These are phyloP conservation scores for Rhynchospora pubera DNA, from an alignment of 176 grass and related monocot species.

Conservation along the genomic window DNA sequence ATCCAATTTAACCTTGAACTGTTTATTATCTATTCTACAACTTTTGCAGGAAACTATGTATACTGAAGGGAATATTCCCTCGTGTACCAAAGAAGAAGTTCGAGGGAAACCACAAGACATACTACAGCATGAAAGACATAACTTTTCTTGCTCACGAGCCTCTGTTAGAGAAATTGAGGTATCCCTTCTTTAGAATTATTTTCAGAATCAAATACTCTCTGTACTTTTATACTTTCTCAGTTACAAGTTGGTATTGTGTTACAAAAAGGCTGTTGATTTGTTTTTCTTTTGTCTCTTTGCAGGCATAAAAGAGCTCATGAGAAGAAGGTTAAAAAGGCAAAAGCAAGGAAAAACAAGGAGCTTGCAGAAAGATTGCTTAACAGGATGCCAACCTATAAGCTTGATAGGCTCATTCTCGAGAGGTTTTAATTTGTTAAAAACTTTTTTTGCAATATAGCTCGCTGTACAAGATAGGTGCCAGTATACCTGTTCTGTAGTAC, in stretches of 20 bases:
- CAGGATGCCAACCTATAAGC: constrained; percentile 66
- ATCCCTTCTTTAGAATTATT: not conserved
- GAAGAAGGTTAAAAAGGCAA: constrained; percentile 79
- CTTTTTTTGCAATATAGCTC: too few relatives aligned
- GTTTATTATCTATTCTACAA: too few relatives aligned
- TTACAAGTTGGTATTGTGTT: not conserved
- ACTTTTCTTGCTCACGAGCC: constrained; percentile 67
- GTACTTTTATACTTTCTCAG: too few relatives aligned
- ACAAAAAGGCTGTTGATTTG: not conserved
- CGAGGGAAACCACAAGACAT: constrained; percentile 96
- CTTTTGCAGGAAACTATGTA: constrained; percentile 96
- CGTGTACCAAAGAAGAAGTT: constrained; percentile 91
- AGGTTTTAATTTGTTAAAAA: constrained; percentile 28
- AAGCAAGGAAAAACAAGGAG: constrained; percentile 84
- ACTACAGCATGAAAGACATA: constrained; percentile 96
- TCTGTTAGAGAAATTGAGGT: constrained; percentile 80
- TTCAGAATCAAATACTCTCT: not conserved
- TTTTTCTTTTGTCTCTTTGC: constrained; percentile 8
- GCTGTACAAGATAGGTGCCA: too few relatives aligned
- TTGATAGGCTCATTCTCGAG: constrained; percentile 84
- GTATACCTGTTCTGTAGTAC: too few relatives aligned
- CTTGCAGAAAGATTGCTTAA: constrained; percentile 73
- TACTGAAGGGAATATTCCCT: constrained; percentile 87
- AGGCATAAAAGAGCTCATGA: constrained; percentile 67
- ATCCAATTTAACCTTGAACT: too few relatives aligned